Conservation (phyloP, 148 eudicot genomes). For the Salicornia ramosissima region DNA sequence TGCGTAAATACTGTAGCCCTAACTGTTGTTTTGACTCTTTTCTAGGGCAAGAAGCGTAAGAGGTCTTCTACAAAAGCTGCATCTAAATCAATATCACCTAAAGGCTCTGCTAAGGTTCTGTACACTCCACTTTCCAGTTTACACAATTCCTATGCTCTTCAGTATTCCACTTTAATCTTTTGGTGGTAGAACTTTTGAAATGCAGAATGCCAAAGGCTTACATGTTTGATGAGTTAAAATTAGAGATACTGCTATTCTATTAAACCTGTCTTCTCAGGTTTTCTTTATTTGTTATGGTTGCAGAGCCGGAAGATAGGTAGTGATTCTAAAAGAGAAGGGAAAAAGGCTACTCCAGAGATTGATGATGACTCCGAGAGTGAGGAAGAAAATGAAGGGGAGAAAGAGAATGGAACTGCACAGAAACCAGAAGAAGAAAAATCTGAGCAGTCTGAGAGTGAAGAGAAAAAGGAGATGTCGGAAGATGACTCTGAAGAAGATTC, state of each 20-base stretch:
- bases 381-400: constrained; percentile 36
- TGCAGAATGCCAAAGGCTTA: neutral
- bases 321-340: constrained; percentile 39
- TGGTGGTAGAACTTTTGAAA: neutral
- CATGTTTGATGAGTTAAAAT: neutral
- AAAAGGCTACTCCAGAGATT: constrained; percentile 36
- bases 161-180: neutral
- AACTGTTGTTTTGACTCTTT: constrained; percentile 24
- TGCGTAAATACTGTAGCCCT: constrained; percentile 7
- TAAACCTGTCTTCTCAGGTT: neutral
- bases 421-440: constrained; percentile 52
- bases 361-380: constrained; percentile 54
- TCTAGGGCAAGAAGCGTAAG: constrained; percentile 76
- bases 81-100: constrained; percentile 51
- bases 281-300: constrained; percentile 18
- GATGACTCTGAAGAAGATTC: constrained; percentile 52
- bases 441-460: constrained; percentile 43
- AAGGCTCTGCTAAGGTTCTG: constrained; percentile 65
- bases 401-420: constrained; percentile 47
- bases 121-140: neutral
- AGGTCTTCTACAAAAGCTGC: constrained; percentile 42
- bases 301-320: constrained; percentile 42
- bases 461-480: constrained; percentile 37
- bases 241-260: neutral
- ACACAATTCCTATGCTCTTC: neutral